Base-by-base conservation (phyloP, 179 eudicot species). In the Dionaea muscipula region DNA sequence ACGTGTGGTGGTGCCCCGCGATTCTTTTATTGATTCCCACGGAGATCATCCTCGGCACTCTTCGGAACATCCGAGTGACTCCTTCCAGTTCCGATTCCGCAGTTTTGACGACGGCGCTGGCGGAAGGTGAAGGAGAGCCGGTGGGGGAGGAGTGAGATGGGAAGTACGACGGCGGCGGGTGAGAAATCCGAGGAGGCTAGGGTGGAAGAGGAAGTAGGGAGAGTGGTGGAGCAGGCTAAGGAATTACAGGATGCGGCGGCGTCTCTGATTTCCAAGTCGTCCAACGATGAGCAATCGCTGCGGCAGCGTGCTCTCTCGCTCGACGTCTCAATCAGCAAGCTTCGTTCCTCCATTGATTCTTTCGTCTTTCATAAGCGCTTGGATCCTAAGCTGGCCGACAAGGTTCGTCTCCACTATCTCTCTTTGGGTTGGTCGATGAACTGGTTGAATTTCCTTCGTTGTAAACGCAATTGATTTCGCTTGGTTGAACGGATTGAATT, bases 211-310 rank as follows among this genome's bases (percentile, higher is more conserved):
- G 65, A 69, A 60, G 72, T 73, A 7, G 60, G 21, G 40, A 63
- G 47, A 53, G 48, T 72, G 21, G 60, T 64, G 36, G 81, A 76
- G 25, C 67, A 63, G 54, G 72, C 52, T 0, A 76, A 73, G 63
- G 75, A 73, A 60, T 57, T 76, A 65, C 78, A 76, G 23, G 81
- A 76, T 25, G 55, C 57, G 31, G 73, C 81, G 0, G 40, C 75
- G 12, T 52, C 68, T 4, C 55, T 69, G 38, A 57, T 69, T 17
- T 67, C 72, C 1, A 72, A 27, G 52, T 51, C 75, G 20, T 35
- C 68, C 3, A 69, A 60, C 36, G 81, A 73, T 10, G 78, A 76
- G 60, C 74, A 66, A 35, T 43, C 35, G 44, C 65, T 76, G 21
- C 67, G 62, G 37, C 81, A 76, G 45, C 75, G 75, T 2, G 75